phyloP scores from a whole-genome alignment of 2,329 filamentous ascomycete species.

The Cercospora sp. region DNA sequence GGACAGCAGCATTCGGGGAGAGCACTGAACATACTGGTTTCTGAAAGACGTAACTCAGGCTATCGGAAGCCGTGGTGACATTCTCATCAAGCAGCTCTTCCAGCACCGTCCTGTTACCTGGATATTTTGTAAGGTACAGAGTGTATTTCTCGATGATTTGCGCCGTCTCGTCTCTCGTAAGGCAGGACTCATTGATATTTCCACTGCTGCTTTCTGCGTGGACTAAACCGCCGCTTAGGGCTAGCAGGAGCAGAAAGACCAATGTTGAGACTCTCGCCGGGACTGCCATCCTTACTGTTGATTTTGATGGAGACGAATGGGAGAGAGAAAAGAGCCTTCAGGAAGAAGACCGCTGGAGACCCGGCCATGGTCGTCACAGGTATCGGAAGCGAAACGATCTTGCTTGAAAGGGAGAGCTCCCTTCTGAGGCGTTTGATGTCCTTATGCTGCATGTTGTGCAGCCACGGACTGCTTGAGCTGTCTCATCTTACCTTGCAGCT shows the following conservation, averaged over 20 bases:
- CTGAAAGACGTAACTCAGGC: constrained; percentile 15
- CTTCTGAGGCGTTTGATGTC: not conserved
- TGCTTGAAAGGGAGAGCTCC: not conserved
- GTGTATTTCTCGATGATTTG: constrained; percentile 10
- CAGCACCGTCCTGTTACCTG: constrained; percentile 8
- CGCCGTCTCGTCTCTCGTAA: constrained; percentile 13
- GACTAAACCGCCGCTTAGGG: constrained; percentile 9
- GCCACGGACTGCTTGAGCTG: not conserved
- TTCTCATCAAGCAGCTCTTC: constrained; percentile 11
- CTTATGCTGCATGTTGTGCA: not conserved
- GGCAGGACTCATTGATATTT: constrained; percentile 4
- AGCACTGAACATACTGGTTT: constrained; percentile 13
- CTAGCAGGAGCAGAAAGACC: constrained; percentile 12
- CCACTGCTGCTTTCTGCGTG: constrained; percentile 12
- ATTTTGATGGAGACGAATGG: constrained; percentile 18
- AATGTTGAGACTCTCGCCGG: constrained; percentile 3
- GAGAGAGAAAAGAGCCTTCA: constrained; percentile 16
- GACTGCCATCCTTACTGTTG: not conserved
- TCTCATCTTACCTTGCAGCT: not conserved
- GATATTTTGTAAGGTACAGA: constrained; percentile 9
- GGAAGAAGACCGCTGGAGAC: constrained; percentile 17
- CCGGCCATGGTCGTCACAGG: constrained; percentile 10
- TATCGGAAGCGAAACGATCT: not conserved
- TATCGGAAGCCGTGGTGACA: constrained; percentile 16
- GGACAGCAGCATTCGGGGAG: not conserved